Percentiles rank a stretch among this genome's conserved stretches.
Conservation (phyloP, 768 basidiomycete species). For the Mycena epipterygia region DNA sequence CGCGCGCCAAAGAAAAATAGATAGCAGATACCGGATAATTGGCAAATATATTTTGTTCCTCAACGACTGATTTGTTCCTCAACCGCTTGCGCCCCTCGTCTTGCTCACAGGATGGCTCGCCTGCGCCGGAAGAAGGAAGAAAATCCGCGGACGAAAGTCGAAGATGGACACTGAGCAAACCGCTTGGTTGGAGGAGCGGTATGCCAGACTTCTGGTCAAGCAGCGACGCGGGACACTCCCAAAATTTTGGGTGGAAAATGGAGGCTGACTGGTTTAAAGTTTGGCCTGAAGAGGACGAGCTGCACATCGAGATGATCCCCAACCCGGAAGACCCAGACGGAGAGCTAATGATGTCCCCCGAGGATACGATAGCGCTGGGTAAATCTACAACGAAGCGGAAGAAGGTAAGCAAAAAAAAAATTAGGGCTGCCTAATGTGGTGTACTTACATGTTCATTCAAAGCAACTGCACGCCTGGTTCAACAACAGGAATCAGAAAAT, state of each 20-base stretch:
- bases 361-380: background rate
- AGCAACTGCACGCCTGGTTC: constrained; percentile 17
- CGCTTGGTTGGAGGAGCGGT: background rate
- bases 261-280: background rate
- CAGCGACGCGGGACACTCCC: background rate
- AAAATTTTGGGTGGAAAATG: background rate
- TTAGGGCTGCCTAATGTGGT: background rate
- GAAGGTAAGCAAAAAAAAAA: background rate
- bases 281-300: background rate
- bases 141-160: background rate
- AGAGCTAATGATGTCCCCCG: background rate
- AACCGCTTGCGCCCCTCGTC: too few species aligned
- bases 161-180: background rate
- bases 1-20: too few species aligned
- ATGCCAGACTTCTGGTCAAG: background rate
- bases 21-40: too few species aligned
- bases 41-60: too few species aligned
- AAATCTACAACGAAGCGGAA: background rate
- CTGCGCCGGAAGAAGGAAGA: too few species aligned
- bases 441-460: background rate
- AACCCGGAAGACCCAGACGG: background rate
- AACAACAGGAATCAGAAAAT: background rate
- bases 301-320: background rate
- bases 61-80: too few species aligned
- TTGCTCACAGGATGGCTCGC: too few species aligned